Evolutionary conservation across 805 yeast genomes (phyloP), one percentile per base, ranked within the genome.

Genomic region (Monosporozyma siamensis): DNA sequence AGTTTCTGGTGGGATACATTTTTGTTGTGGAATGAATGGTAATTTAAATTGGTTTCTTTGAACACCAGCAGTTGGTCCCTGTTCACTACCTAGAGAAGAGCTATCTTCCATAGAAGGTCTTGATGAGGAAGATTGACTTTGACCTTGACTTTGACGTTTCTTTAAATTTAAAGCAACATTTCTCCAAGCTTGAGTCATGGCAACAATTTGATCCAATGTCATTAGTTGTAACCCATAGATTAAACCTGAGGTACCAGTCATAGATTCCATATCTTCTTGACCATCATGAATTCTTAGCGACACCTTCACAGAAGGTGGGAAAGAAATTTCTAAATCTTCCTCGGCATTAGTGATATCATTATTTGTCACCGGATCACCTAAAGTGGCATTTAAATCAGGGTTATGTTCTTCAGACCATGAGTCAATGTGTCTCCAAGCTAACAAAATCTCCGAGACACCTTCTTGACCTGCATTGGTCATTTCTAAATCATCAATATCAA

Each of bases 361-460:
- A 31, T 72, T 70, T 0, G 96, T 86, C 48, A 88, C 92, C 23
- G 87, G 82, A 40, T 77, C 80, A 55, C 80, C 78, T 48, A 90
- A 65, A 39, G 92, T 79, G 44, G 85, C 89, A 46, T 72, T 74
- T 44, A 92, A 68, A 63, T 90, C 98, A 1, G 92, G 84, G 49
- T 80, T 82, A 61, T 86, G 74, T 43, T 77, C 75, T 27, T 75
- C 71, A 15, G 90, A 68, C 96, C 97, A 90, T 15, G 77, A 69
- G 51, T 85, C 90, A 44, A 90, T 78, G 54, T 89, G 89, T 48
- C 83, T 74, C 97, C 97, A 90, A 10, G 96, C 83, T 18, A 79
- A 74, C 29, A 81, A 69, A 2, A 75, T 69, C 48, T 89, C 86
- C 42, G 90, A 78, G 21, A 83, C 80, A 38, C 94, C 95, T 35